Base-by-base conservation (phyloP, 2,329 filamentous ascomycete genomes). In the Fusarium subglutinans region DNA sequence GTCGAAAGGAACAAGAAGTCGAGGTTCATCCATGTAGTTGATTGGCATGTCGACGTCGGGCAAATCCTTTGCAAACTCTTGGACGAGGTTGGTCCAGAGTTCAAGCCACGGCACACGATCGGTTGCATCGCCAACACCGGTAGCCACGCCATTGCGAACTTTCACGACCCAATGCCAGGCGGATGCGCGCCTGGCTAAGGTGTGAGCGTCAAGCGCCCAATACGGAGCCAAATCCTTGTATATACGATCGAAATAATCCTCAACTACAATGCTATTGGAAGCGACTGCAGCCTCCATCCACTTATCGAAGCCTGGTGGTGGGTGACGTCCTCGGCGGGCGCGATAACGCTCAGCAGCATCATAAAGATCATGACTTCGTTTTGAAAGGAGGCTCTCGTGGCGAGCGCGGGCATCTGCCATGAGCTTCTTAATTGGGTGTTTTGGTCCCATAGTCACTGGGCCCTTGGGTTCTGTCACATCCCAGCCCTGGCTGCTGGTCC, bases 31-130 rank as follows among this genome's bases (percentile, higher is more conserved):
- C 81, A 91, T 85, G 59, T 86, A 84, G 77, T 92, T 92, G 82
- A 92, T 89, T 17, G 90, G 87, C 83, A 92, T 91, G 78, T 92
- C 90, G 79, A 92, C 87, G 70, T 92, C 90, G 9, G 90, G 90
- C 28, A 92, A 79, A 56, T 86, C 82, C 20, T 84, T 78, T 33
- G 87, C 86, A 41, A 90, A 88, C 64, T 87, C 86, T 6, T 78
- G 74, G 28, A 91, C 85, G 18, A 90, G 81, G 8, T 80, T 77
- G 4, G 85, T 84, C 87, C 87, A 89, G 28, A 84, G 80, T 76
- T 86, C 77, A 48, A 87, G 75, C 84, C 86, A 87, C 8, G 82
- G 80, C 30, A 86, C 86, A 38, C 80, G 82, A 35, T 79, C 81
- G 33, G 81, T 78, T 22, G 80, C 80, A 48, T 86, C 79, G n/a